Evolutionary conservation across 805 yeast species (phyloP), one percentile per base, ranked within the genome.

Genomic region (Cyberlindnera saturnus): DNA sequence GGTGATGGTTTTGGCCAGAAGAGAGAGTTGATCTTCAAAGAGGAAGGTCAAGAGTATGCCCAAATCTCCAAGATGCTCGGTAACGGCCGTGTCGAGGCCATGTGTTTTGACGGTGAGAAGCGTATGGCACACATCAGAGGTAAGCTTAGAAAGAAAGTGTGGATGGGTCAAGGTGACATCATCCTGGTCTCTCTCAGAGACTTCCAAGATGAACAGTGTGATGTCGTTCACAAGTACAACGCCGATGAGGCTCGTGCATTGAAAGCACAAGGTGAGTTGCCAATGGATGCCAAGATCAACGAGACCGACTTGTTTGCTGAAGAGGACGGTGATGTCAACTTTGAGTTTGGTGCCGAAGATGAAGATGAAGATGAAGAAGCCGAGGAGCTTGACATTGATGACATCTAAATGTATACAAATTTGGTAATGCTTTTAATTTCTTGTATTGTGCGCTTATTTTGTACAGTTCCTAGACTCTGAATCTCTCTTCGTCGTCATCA

Each of bases 91-190:
- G 83, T 93, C 43, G 96, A 90, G 66, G 96, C 96, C 43, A 67
- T 81, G 40, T 93, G 99, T 72, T 93, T 93, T 62, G 99, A 93
- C 63, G 96, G 96, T 52, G 74, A 75, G 56, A 86, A 81, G 65
- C 82, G 99, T 74, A 79, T 89, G 79, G 99, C 96, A 16, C 99
- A 91, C 64, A 93, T 93, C 62, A 87, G 99, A 77, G 99, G 99
- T 60, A 93, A 93, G 66, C 79, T 93, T 71, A 86, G 99, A 79
- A 93, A 93, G 83, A 93, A 91, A 79, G 99, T 93, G 48, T 93
- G 99, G 99, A 90, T 93, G 88, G 86, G 86, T 38, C 98, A 89
- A 67, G 99, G 99, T 73, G 99, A 93, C 65, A 93, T 93, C 58
- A 88, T 93, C 56, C 74, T 93, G 62, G 93, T 91, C 38, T 90